Evolutionary conservation across 352 stramenopile species (phyloP).

Genomic region (Halophytophthora polymorphica): DNA sequence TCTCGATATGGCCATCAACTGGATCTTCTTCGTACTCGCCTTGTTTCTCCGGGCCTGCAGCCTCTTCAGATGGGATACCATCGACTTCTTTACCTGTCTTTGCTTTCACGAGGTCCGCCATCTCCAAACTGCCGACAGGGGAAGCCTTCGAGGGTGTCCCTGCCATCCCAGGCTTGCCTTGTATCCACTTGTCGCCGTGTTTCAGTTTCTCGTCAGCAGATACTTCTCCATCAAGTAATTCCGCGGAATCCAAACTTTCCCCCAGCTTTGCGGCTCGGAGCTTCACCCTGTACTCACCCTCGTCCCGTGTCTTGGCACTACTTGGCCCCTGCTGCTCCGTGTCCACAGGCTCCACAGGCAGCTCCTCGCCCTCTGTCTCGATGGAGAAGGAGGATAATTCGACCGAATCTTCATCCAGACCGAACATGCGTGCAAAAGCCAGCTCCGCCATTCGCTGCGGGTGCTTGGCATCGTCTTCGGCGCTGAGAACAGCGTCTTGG

Average conservation of each 20-base stretch:
- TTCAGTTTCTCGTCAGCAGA: neutral
- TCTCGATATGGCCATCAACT: conserved; percentile 1
- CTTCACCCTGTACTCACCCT: conserved; percentile 5
- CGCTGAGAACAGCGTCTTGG: conserved; percentile 3
- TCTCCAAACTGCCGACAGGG: conserved; percentile 3
- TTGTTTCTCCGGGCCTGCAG: neutral
- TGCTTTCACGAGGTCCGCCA: conserved; percentile 2
- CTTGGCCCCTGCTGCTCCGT: conserved; percentile 5
- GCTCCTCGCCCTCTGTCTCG: conserved; percentile 26
- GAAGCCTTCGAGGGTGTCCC: conserved; percentile 5
- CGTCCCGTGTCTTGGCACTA: conserved; percentile 1
- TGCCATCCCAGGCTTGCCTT: neutral
- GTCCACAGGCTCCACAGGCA: conserved; percentile 10
- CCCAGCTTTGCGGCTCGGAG: neutral
- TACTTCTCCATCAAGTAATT: conserved; percentile 4
- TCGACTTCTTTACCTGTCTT: conserved; percentile 4
- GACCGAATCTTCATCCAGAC: conserved; percentile 27
- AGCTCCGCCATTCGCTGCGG: conserved; percentile 17
- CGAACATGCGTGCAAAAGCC: conserved; percentile 47
- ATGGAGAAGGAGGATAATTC: conserved; percentile 39
- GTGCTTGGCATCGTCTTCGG: conserved; percentile 9
- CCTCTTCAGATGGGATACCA: neutral
- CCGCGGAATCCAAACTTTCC: neutral
- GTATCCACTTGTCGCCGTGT: conserved; percentile 1
- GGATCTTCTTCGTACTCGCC: neutral